phyloP scores from a whole-genome alignment of 495 filamentous ascomycete genomes.

The Penicillium angulare region DNA sequence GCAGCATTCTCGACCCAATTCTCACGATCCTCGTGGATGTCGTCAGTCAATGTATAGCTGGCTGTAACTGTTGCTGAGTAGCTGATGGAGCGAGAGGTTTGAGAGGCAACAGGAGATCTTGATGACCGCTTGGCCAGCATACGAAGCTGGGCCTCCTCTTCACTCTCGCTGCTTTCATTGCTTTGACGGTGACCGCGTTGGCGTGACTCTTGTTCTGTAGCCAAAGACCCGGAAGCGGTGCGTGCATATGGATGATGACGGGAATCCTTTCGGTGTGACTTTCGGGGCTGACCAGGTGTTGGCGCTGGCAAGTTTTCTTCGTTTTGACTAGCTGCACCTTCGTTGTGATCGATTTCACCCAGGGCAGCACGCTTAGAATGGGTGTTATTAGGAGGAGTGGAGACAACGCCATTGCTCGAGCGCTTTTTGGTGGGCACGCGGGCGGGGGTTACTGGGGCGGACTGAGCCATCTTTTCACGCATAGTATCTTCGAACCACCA shows the following conservation, averaged over 20 bases:
- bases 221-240: constrained; percentile 39
- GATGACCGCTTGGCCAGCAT: constrained; percentile 64
- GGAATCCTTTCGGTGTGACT: constrained; percentile 66
- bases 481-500: constrained; percentile 96
- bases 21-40: constrained; percentile 44
- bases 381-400: constrained; percentile 79
- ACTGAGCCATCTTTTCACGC: constrained; percentile 61
- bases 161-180: constrained; percentile 61
- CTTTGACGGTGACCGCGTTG: constrained; percentile 34
- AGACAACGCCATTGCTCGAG: constrained; percentile 58
- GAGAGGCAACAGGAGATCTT: constrained; percentile 45
- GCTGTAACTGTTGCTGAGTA: constrained; percentile 48
- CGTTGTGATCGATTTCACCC: constrained; percentile 85
- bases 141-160: constrained; percentile 73
- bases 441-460: constrained; percentile 74
- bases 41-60: constrained; percentile 43
- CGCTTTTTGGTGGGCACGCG: constrained; percentile 57
- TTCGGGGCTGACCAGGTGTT: constrained; percentile 93
- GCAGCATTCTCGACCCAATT: constrained; percentile 43
- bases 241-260: constrained; percentile 55
- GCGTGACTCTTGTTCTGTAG: constrained; percentile 43
- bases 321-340: constrained; percentile 52
- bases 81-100: constrained; percentile 48
- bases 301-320: constrained; percentile 90
- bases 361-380: constrained; percentile 76